These are phyloP conservation scores for Phlebopus sp. DNA, from an alignment of 1,284 basidiomycete genomes.

Conservation along the genomic window DNA sequence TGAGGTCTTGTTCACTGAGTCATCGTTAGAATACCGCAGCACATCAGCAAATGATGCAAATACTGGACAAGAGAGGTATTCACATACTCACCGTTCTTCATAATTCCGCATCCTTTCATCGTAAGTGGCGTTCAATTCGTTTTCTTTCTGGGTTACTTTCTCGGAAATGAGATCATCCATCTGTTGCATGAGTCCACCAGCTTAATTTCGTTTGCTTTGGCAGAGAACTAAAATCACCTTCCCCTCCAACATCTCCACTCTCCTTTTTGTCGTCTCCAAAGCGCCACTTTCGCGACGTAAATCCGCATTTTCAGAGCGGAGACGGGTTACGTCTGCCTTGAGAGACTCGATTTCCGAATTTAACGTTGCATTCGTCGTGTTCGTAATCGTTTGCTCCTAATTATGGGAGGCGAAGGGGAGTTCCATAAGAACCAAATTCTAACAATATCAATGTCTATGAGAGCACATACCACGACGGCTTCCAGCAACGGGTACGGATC, in stretches of 20 bases:
- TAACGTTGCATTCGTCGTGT: slow-evolving; percentile 37
- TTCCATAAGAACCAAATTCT: no score
- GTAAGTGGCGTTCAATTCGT: slow-evolving; percentile 93
- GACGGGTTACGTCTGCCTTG: slow-evolving; percentile 66
- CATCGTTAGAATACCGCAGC: no score
- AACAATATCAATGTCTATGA: neutral
- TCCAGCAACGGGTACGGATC: slow-evolving; percentile 97
- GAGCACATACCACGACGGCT: slow-evolving; percentile 73
- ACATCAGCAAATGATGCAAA: no score
- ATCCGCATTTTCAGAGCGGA: slow-evolving; percentile 79
- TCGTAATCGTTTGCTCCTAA: slow-evolving; percentile 86
- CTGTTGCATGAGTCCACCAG: slow-evolving; percentile 34
- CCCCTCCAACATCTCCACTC: slow-evolving; percentile 76
- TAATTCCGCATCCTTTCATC: slow-evolving; percentile 95
- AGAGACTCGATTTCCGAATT: slow-evolving; percentile 68
- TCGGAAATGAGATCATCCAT: slow-evolving; percentile 91
- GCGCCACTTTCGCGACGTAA: slow-evolving; percentile 60
- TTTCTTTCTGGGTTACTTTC: slow-evolving; percentile 86
- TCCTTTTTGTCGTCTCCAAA: slow-evolving; percentile 64
- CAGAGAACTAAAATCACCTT: slow-evolving; percentile 52
- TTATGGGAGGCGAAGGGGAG: neutral
- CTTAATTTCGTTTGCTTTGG: slow-evolving; percentile 12
- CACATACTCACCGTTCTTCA: slow-evolving; percentile 72
- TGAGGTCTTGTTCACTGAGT: slow-evolving; percentile 86
- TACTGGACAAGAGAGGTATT: neutral